Percentiles rank a stretch among this genome's conserved stretches.
phyloP scores from a whole-genome alignment of 2,329 filamentous ascomycete genomes.

The Emergomyces africanus region DNA sequence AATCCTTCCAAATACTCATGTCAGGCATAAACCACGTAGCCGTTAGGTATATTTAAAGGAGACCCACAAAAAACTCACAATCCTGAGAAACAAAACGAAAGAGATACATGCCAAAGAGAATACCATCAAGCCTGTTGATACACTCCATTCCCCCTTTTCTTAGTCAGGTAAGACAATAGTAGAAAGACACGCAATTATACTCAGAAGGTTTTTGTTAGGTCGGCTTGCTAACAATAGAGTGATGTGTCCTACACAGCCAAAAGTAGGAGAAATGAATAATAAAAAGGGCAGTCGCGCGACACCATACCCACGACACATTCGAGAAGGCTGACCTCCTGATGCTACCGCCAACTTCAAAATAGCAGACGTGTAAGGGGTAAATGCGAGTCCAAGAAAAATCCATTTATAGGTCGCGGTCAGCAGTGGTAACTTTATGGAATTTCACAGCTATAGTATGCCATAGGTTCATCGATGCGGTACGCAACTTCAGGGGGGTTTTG shows the following conservation, averaged over 20 bases:
- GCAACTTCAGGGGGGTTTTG: constrained; percentile 38
- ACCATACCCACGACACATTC: neutral
- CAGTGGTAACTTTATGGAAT: constrained; percentile 6
- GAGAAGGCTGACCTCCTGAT: neutral
- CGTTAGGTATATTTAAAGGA: neutral
- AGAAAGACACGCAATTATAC: neutral
- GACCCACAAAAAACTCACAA: neutral
- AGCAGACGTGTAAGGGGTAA: neutral
- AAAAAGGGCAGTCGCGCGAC: neutral
- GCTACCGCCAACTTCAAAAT: neutral
- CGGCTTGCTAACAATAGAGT: neutral
- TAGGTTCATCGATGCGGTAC: constrained; percentile 26
- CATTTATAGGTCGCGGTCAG: neutral
- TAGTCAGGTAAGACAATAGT: neutral
- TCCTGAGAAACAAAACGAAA: neutral
- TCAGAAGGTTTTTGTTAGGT: too few relatives aligned
- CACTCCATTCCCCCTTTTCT: neutral
- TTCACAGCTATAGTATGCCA: constrained; percentile 28
- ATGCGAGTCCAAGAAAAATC: neutral
- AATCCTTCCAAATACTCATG: neutral
- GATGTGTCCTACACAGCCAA: neutral
- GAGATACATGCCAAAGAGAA: neutral
- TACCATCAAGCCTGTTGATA: neutral
- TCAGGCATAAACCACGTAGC: neutral
- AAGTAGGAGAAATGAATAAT: neutral